A percentile compares a stretch with the other conserved stretches of the same genome.
Conservation (phyloP, 768 basidiomycete species). For the Auriscalpium microsporum region DNA sequence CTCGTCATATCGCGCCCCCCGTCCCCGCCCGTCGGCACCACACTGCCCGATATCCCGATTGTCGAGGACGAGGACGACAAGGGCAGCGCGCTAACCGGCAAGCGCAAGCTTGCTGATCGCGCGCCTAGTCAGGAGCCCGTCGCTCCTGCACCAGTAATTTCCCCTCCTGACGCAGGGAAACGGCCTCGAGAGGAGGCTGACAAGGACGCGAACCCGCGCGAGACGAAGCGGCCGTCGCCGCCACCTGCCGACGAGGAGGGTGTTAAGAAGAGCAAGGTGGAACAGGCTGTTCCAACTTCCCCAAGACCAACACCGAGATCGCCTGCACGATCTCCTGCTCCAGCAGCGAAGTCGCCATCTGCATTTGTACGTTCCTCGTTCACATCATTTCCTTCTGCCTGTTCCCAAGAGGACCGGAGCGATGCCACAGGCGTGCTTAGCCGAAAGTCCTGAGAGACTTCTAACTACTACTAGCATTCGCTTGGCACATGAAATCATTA, state of each 20-base stretch:
- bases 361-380: slow-evolving; percentile 5
- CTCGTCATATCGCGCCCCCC: slow-evolving; percentile 1
- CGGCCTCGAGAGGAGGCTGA: slow-evolving; percentile 56
- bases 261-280: slow-evolving; percentile 7
- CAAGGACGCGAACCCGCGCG: slow-evolving; percentile 48
- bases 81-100: slow-evolving; percentile 31
- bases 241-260: slow-evolving; percentile 45
- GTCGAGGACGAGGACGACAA: slow-evolving; percentile 39
- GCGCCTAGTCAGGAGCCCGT: slow-evolving; percentile 46
- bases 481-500: no score
- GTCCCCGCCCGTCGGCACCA: background rate
- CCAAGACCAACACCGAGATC: background rate
- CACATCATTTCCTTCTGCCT: background rate
- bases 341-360: slow-evolving; percentile 8
- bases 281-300: background rate
- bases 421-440: background rate
- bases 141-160: background rate
- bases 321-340: slow-evolving; percentile 1
- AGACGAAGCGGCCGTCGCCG: slow-evolving; percentile 47
- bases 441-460: no score
- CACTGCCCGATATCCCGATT: slow-evolving; percentile 17
- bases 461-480: no score
- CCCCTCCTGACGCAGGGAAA: slow-evolving; percentile 18
- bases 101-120: slow-evolving; percentile 62
- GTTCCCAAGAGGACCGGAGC: slow-evolving; percentile 4